A percentile compares a stretch with the other conserved stretches of the same genome.
Conservation (phyloP, 495 filamentous ascomycete species). For the Massariosphaeria phaeospora region DNA sequence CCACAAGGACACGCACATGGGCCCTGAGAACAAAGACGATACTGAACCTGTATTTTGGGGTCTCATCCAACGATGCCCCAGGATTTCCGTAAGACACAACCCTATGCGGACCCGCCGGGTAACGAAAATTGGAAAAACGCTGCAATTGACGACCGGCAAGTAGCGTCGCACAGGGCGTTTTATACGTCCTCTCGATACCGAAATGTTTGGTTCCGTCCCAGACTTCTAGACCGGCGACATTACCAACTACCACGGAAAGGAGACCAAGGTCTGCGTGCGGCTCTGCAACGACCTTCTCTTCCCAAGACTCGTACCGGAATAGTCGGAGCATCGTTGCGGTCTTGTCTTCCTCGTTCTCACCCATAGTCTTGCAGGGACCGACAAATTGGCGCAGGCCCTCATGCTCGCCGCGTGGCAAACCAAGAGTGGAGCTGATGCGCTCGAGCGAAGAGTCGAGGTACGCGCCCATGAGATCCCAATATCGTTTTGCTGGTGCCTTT, state of each 20-base stretch:
- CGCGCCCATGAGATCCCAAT: slow-evolving; percentile 21
- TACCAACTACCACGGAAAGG: slow-evolving; percentile 24
- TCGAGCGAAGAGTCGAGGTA: slow-evolving; percentile 16
- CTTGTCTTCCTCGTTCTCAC: slow-evolving; percentile 9
- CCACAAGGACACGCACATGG: slow-evolving; percentile 15
- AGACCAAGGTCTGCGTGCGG: slow-evolving; percentile 30
- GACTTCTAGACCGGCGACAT: slow-evolving; percentile 30
- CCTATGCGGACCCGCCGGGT: slow-evolving; percentile 25
- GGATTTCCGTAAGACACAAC: slow-evolving; percentile 25
- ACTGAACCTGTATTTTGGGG: slow-evolving; percentile 21
- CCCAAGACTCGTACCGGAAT: slow-evolving; percentile 30
- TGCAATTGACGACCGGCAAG: slow-evolving; percentile 24
- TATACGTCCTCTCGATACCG: slow-evolving; percentile 19
- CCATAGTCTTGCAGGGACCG: slow-evolving; percentile 15
- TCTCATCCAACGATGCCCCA: not conserved
- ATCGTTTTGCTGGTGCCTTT: slow-evolving; percentile 19
- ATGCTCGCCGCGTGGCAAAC: slow-evolving; percentile 2
- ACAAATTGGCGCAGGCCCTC: slow-evolving; percentile 16
- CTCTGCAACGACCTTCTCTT: slow-evolving; percentile 26
- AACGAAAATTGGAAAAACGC: slow-evolving; percentile 18
- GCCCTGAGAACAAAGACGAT: slow-evolving; percentile 33
- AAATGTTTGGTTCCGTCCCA: slow-evolving; percentile 18
- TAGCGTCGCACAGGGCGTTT: slow-evolving; percentile 10
- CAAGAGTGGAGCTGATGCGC: slow-evolving; percentile 5
- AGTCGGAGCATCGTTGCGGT: slow-evolving; percentile 30